Conservation (phyloP, 768 basidiomycete genomes). For the Paxillus rubicundulus region DNA sequence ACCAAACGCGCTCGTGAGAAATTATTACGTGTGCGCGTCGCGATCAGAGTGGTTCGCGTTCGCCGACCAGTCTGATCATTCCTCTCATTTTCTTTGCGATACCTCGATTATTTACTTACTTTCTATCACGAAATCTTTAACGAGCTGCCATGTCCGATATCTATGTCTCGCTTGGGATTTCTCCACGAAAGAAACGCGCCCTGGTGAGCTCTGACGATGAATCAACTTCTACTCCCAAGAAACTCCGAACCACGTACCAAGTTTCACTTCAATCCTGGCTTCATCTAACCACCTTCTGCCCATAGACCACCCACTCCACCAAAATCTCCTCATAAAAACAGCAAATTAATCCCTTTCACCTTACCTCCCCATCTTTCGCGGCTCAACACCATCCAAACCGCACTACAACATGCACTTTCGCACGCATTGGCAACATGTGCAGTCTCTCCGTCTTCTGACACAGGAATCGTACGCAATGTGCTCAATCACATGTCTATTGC, state of each 20-base stretch:
- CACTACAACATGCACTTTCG: slow-evolving; percentile 78
- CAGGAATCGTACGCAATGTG: slow-evolving; percentile 73
- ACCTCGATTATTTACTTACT: slow-evolving; percentile 5
- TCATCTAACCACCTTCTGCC: slow-evolving; percentile 1
- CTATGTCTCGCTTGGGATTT: slow-evolving; percentile 60
- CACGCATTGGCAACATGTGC: slow-evolving; percentile 84
- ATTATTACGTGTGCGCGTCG: slow-evolving; percentile 32
- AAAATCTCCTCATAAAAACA: slow-evolving; percentile 40
- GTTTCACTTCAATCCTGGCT: slow-evolving; percentile 19
- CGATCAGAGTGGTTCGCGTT: slow-evolving; percentile 18
- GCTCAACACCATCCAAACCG: slow-evolving; percentile 61
- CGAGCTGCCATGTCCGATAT: slow-evolving; percentile 50
- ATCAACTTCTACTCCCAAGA: slow-evolving; percentile 62
- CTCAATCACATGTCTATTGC: slow-evolving; percentile 72
- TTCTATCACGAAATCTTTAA: slow-evolving; percentile 8
- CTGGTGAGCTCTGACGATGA: slow-evolving; percentile 51
- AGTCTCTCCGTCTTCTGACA: slow-evolving; percentile 72
- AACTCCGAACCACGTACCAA: slow-evolving; percentile 51
- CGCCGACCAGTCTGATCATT: slow-evolving; percentile 7
- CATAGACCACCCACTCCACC: slow-evolving; percentile 60
- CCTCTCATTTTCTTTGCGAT: slow-evolving; percentile 17
- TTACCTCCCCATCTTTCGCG: slow-evolving; percentile 62
- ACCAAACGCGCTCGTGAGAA: slow-evolving; percentile 27
- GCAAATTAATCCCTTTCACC: slow-evolving; percentile 22
- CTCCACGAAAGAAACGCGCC: slow-evolving; percentile 68